These are phyloP conservation scores for Acanthamoeba healyi DNA, from an alignment of 208 protist genomes.

Conservation along the genomic window DNA sequence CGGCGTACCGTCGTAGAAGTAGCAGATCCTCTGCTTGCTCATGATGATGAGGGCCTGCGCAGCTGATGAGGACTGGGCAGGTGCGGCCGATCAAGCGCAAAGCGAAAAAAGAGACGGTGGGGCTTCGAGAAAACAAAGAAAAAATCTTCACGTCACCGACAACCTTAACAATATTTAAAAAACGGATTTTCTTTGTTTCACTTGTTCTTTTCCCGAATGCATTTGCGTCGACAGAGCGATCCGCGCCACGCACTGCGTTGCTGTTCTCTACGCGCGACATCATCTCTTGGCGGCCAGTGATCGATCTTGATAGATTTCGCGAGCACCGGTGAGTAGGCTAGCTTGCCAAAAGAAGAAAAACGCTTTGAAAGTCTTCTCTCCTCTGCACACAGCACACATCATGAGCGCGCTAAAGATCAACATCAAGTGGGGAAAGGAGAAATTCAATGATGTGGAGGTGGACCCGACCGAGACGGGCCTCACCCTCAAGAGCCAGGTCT, in stretches of 20 bases:
- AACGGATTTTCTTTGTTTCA: no score
- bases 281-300: no score
- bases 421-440: slow-evolving; percentile 90
- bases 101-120: no score
- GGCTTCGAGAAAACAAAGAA: no score
- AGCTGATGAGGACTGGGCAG: neutral
- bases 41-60: neutral
- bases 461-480: slow-evolving; percentile 76
- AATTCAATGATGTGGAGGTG: slow-evolving; percentile 85
- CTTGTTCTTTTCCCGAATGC: no score
- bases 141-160: no score
- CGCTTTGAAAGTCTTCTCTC: neutral
- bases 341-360: neutral
- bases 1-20: slow-evolving; percentile 85
- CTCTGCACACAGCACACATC: neutral
- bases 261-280: no score
- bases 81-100: neutral
- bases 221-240: no score
- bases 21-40: slow-evolving; percentile 82
- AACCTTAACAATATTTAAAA: no score
- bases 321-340: neutral
- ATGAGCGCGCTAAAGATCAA: slow-evolving; percentile 75
- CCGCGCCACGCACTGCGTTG: no score
- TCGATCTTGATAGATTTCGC: no score
- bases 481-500: slow-evolving; percentile 89